phyloP scores from a whole-genome alignment of 805 yeast genomes.

The Candida ovalis region DNA sequence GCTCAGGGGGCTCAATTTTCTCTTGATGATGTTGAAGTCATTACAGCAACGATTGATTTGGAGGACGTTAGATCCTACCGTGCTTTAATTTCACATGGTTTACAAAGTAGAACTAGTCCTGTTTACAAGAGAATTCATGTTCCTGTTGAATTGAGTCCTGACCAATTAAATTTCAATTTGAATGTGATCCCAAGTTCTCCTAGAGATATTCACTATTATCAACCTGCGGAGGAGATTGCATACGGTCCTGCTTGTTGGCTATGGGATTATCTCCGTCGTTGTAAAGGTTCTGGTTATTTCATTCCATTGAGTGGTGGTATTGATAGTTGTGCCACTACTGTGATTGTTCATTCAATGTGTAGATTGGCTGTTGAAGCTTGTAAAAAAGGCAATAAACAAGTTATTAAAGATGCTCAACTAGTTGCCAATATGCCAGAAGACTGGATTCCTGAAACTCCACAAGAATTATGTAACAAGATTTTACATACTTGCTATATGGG shows the following conservation, averaged over 20 bases:
- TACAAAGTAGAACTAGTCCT: constrained; percentile 52
- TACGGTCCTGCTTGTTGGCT: constrained; percentile 99
- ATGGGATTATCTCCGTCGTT: constrained; percentile 95
- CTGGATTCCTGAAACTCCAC: constrained; percentile 72
- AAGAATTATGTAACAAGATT: constrained; percentile 67
- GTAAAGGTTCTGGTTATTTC: constrained; percentile 87
- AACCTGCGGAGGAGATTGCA: constrained; percentile 95
- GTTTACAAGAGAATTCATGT: constrained; percentile 55
- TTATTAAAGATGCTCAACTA: constrained; percentile 67
- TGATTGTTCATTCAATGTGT: constrained; percentile 93
- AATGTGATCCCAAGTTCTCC: constrained; percentile 53
- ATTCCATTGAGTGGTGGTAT: constrained; percentile 96
- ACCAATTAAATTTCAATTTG: constrained; percentile 56
- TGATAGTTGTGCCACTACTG: constrained; percentile 96
- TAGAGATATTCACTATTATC: constrained; percentile 55
- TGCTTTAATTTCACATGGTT: constrained; percentile 65
- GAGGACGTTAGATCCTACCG: constrained; percentile 88
- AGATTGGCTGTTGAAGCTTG: constrained; percentile 73
- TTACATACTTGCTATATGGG: constrained; percentile 97
- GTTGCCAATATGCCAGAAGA: constrained; percentile 53
- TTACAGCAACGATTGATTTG: constrained; percentile 90
- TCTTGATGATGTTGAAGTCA: constrained; percentile 86
- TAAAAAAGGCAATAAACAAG: constrained; percentile 65
- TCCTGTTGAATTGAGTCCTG: constrained; percentile 64
- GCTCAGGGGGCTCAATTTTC: constrained; percentile 95